A percentile compares a stretch with the other conserved stretches of the same genome.
Evolutionary conservation across 23 red algal genomes (phyloP).

Genomic region (Gracilariopsis chorda): DNA sequence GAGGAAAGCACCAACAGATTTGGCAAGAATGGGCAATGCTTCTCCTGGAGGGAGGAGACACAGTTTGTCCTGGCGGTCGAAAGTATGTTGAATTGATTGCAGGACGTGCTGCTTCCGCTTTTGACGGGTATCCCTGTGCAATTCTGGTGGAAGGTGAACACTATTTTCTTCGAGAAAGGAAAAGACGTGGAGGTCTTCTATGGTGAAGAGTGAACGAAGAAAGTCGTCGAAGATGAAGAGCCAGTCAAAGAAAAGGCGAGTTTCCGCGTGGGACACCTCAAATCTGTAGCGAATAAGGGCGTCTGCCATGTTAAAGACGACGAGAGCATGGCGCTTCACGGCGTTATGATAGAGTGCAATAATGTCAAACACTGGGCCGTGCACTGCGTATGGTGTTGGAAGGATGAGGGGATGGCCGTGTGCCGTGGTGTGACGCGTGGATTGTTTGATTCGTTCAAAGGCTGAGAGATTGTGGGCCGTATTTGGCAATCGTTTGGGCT

Average conservation of each 20-base stretch:
- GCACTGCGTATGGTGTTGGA: conserved; percentile 1
- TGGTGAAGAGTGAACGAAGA: background rate
- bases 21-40: background rate
- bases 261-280: background rate
- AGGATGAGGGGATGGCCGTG: conserved; percentile 26
- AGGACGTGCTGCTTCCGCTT: background rate
- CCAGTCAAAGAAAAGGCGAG: conserved; percentile 25
- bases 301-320: conserved; percentile 14
- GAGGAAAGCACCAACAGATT: conserved; percentile 4
- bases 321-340: background rate
- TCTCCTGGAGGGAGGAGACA: background rate
- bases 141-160: background rate
- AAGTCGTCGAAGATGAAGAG: background rate
- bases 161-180: conserved; percentile 5
- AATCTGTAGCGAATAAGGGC: background rate
- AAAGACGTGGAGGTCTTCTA: conserved; percentile 2
- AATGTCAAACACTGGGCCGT: conserved; percentile 1
- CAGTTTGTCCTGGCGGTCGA: background rate
- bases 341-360: conserved; percentile 35
- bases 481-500: background rate
- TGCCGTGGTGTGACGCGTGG: background rate
- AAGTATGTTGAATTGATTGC: background rate
- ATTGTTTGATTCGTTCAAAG: conserved; percentile 21
- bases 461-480: background rate
- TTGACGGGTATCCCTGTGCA: background rate